phyloP scores from a whole-genome alignment of 2,329 filamentous ascomycete species.

The Coniochaeta pulveracea region DNA sequence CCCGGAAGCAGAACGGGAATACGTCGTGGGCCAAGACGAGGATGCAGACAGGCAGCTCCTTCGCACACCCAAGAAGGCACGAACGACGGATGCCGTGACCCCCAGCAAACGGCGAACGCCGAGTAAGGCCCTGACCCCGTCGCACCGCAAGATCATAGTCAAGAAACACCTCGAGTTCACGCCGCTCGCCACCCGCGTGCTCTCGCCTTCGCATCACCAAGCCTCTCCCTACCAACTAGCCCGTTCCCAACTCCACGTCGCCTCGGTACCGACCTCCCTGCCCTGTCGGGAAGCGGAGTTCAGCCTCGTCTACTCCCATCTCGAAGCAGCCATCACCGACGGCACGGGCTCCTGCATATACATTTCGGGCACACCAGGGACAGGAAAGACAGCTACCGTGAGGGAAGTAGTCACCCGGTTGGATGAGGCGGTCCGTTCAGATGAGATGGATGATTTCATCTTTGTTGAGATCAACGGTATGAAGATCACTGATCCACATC shows the following conservation, averaged over 20 bases:
- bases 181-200: conserved; percentile 75
- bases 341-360: conserved; percentile 95
- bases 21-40: conserved; percentile 17
- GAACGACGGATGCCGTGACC: conserved; percentile 28
- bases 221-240: conserved; percentile 88
- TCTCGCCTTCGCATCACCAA: conserved; percentile 64
- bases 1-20: conserved; percentile 19
- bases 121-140: conserved; percentile 9
- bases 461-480: conserved; percentile 99
- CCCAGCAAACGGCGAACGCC: conserved; percentile 35
- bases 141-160: conserved; percentile 47
- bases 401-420: conserved; percentile 86
- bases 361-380: conserved; percentile 96
- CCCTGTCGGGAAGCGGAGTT: conserved; percentile 93
- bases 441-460: conserved; percentile 96
- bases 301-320: conserved; percentile 79
- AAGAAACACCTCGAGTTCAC: conserved; percentile 94
- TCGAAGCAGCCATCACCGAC: conserved; percentile 88
- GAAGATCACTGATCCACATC: conserved; percentile 97
- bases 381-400: conserved; percentile 94
- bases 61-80: conserved; percentile 20
- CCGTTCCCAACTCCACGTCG: conserved; percentile 80
- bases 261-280: conserved; percentile 77
- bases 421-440: conserved; percentile 74
- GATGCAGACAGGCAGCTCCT: conserved; percentile 21